A percentile compares a stretch with the other conserved stretches of the same genome.
These are phyloP conservation scores for Fusarium chaquense DNA, from an alignment of 2,329 filamentous ascomycete species.

Conservation along the genomic window DNA sequence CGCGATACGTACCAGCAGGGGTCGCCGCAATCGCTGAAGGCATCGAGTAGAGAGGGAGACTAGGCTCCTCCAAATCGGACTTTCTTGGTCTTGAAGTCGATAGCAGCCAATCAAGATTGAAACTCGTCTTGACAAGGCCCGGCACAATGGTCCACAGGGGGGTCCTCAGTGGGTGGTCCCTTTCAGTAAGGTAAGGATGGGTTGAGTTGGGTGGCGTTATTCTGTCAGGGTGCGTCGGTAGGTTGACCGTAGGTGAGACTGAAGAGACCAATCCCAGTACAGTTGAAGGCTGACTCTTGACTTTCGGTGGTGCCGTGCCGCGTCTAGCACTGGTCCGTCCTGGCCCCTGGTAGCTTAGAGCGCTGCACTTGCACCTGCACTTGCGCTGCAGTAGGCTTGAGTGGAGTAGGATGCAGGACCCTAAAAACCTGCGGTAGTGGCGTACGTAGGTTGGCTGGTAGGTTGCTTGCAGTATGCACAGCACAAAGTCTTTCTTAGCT, in stretches of 20 bases:
- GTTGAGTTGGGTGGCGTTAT: conserved; percentile 31
- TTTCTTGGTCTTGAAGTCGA: conserved; percentile 32
- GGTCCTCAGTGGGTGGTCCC: conserved; percentile 33
- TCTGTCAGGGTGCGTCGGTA: conserved; percentile 28
- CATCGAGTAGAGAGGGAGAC: conserved; percentile 45
- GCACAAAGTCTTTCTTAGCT: conserved; percentile 22
- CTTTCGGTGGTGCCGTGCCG: conserved; percentile 40
- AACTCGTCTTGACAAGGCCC: conserved; percentile 42
- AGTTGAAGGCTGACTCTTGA: conserved; percentile 31
- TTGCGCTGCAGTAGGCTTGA: not conserved
- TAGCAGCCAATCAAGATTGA: conserved; percentile 32
- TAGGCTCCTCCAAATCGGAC: conserved; percentile 38
- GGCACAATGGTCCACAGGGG: conserved; percentile 45
- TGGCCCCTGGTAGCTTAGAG: not conserved
- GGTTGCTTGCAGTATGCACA: conserved; percentile 12
- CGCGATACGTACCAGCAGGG: conserved; percentile 46
- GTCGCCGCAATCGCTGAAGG: conserved; percentile 49
- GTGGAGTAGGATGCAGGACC: conserved; percentile 41
- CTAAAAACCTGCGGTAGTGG: conserved; percentile 38
- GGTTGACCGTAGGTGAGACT: conserved; percentile 25
- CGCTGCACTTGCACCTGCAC: not conserved
- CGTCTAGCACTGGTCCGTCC: conserved; percentile 7
- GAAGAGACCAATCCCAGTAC: conserved; percentile 23
- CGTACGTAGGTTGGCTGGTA: conserved; percentile 1
- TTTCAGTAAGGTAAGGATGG: conserved; percentile 1